These are phyloP conservation scores for Penicillium goetzii DNA, from an alignment of 495 filamentous ascomycete species.

Conservation along the genomic window DNA sequence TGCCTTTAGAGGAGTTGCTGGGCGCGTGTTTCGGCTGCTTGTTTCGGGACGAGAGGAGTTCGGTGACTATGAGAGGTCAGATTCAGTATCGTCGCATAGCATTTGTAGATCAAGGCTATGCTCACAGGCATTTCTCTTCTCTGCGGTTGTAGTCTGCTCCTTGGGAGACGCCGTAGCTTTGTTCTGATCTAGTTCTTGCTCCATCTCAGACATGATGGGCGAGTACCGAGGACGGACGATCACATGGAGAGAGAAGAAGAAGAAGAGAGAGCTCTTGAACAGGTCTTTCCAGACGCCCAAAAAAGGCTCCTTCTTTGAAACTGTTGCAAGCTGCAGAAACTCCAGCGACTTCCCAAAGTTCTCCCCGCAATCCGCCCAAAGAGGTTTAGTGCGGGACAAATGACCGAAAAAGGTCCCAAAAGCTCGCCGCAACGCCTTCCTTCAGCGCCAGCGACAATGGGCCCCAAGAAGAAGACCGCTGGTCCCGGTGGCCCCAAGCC, in stretches of 20 bases:
- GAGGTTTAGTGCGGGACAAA: constrained; percentile 43
- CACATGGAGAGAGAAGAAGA: background rate
- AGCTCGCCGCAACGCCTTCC: constrained; percentile 16
- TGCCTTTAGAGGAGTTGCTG: constrained; percentile 31
- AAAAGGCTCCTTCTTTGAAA: background rate
- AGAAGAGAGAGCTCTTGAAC: background rate
- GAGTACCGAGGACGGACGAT: background rate
- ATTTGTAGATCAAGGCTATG: background rate
- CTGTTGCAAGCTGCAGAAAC: background rate
- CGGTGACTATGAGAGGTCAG: constrained; percentile 54
- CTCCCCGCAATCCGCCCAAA: constrained; percentile 38
- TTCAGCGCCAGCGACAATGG: constrained; percentile 33
- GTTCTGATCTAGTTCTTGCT: constrained; percentile 1
- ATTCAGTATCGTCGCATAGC: background rate
- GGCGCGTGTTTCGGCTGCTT: constrained; percentile 46
- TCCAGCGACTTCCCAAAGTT: constrained; percentile 8
- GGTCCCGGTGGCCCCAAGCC: constrained; percentile 49
- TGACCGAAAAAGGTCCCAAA: constrained; percentile 23
- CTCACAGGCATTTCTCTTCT: constrained; percentile 52
- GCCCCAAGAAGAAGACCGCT: constrained; percentile 49
- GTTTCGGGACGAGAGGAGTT: constrained; percentile 67
- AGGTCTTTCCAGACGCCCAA: background rate
- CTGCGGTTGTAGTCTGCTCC: constrained; percentile 24
- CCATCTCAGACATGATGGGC: constrained; percentile 18
- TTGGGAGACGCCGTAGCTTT: background rate